Conservation (phyloP, 2,329 filamentous ascomycete species). For the Neurospora sp. region DNA sequence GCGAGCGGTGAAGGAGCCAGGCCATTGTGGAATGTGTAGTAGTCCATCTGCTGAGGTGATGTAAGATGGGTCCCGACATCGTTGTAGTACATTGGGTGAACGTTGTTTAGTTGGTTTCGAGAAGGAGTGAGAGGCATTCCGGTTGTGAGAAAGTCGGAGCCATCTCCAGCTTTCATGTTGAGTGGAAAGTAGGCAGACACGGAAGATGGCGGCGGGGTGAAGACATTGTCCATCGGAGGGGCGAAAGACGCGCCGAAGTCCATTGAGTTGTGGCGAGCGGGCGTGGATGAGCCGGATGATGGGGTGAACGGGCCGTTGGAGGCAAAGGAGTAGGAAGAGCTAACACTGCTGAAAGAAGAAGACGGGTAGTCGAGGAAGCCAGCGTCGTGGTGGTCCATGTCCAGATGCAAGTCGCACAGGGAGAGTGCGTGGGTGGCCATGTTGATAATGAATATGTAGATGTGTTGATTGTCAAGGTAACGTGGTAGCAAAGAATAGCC, state of each 20-base stretch:
- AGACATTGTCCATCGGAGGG: conserved; percentile 15
- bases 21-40: conserved; percentile 6
- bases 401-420: conserved; percentile 15
- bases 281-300: conserved; percentile 24
- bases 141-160: conserved; percentile 6
- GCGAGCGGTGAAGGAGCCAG: conserved; percentile 6
- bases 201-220: conserved; percentile 23
- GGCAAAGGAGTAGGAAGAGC: conserved; percentile 22
- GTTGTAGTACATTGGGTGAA: conserved; percentile 1
- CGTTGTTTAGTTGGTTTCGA: conserved; percentile 4
- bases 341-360: conserved; percentile 17
- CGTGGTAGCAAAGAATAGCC: background rate
- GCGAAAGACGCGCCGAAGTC: conserved; percentile 20
- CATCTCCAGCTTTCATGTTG: conserved; percentile 9
- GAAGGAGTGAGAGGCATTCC: conserved; percentile 11
- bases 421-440: conserved; percentile 12
- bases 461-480: background rate
- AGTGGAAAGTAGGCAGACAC: conserved; percentile 21
- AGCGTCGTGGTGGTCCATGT: conserved; percentile 26
- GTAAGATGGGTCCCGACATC: conserved; percentile 6
- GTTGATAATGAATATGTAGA: conserved; percentile 3
- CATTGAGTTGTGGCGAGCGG: conserved; percentile 11
- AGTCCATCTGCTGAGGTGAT: conserved; percentile 11
- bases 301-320: conserved; percentile 24
- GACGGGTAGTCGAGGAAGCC: conserved; percentile 17